These are phyloP conservation scores for Boletus tomentosulus DNA, from an alignment of 768 basidiomycete species.

Conservation along the genomic window DNA sequence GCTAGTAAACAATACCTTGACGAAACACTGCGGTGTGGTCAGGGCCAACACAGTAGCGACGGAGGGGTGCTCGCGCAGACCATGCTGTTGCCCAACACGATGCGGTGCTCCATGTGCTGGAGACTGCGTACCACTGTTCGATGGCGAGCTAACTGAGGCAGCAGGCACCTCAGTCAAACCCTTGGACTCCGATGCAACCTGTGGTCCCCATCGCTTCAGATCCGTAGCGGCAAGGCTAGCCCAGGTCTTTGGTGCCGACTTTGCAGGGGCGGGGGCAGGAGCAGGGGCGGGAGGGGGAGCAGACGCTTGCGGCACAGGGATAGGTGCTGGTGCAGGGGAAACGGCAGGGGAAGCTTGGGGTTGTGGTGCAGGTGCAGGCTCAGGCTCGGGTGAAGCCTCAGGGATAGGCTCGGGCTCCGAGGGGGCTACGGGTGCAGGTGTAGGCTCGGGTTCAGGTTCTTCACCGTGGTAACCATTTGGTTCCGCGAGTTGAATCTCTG, in stretches of 20 bases:
- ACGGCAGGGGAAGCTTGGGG: slow-evolving; percentile 9
- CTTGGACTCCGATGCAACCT: slow-evolving; percentile 73
- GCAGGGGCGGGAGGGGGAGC: slow-evolving; percentile 24
- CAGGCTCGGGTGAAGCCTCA: slow-evolving; percentile 25
- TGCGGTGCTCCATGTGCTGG: slow-evolving; percentile 32
- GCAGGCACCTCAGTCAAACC: slow-evolving; percentile 66
- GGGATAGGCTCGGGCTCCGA: slow-evolving; percentile 24
- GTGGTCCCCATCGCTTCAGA: slow-evolving; percentile 78
- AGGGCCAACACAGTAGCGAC: slow-evolving; percentile 57
- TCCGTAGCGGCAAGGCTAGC: slow-evolving; percentile 86
- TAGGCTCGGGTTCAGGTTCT: slow-evolving; percentile 31
- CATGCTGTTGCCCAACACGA: slow-evolving; percentile 32
- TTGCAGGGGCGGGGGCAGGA: slow-evolving; percentile 30
- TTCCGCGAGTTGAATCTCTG: slow-evolving; percentile 41
- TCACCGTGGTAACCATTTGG: slow-evolving; percentile 38
- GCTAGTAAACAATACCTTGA: slow-evolving; percentile 59
- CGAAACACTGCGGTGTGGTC: slow-evolving; percentile 78
- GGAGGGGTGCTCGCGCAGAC: slow-evolving; percentile 41
- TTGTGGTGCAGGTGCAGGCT: slow-evolving; percentile 22
- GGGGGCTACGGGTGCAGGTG: slow-evolving; percentile 25
- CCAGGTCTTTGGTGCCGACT: slow-evolving; percentile 75
- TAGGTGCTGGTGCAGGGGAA: slow-evolving; percentile 29
- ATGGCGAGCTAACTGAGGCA: slow-evolving; percentile 36
- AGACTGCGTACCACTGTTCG: slow-evolving; percentile 38
- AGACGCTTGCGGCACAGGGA: slow-evolving; percentile 29